Evolutionary conservation across 1,284 basidiomycete genomes (phyloP), one percentile per base, ranked within the genome.

Genomic region (Leucoagaricus sp.): DNA sequence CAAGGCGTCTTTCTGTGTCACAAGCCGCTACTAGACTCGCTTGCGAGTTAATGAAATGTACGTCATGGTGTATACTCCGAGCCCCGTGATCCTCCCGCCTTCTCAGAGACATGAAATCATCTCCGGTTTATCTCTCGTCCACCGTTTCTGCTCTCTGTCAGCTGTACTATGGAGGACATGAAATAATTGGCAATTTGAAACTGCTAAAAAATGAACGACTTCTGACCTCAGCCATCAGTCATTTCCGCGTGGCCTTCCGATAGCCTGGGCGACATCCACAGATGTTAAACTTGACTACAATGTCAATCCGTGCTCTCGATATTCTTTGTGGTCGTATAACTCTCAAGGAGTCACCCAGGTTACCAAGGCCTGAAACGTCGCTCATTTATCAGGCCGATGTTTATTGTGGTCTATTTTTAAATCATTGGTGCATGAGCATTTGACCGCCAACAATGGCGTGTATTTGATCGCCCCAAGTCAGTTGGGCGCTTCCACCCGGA

Each of bases 381-480:
- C 53, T 29, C 17, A 48, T 29, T 54, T 40, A 34, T 46, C 25
- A 47, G 15, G 9, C 53, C 53, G 53, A 55, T 34, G 47, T 28
- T 25, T 13, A 17, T 38, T 21, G 33, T 25, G 17, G 21, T 40
- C 53, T 55, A 55, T 55, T 42, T 55, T 42, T 55, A 33, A 17
- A 29, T 12, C 28, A 34, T 19, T 6, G 9, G 8, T 44, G 19
- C n/a, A 34, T 26, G 42, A n/a, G 42, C 51, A 13, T 46, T 33
- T 45, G 26, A 55, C 26, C 25, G 46, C 12, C 17, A 42, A 42
- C 3, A 9, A 17, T 4, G 6, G 38, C n/a, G 19, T 44, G 33
- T 26, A 7, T 13, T 21, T 31, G 45, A 47, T 41, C 36, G 7
- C 7, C 29, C 36, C 23, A 33, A 19, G 19, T 53, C 26, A 7